phyloP scores from a whole-genome alignment of 2,329 filamentous ascomycete species.

The Taxawa tesnikishii region DNA sequence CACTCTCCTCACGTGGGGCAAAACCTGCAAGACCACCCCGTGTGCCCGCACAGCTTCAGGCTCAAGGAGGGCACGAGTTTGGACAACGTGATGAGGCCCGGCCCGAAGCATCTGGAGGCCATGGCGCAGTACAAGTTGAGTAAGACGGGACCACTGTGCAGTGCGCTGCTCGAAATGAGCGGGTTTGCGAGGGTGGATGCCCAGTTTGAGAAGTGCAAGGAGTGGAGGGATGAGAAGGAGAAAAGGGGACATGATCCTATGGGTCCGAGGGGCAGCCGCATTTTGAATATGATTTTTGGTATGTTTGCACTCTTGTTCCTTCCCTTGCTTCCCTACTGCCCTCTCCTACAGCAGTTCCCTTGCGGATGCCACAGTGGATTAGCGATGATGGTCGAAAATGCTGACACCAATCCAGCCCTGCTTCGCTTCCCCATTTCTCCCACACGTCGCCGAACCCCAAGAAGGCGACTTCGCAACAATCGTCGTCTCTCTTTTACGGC shows the following conservation, averaged over 20 bases:
- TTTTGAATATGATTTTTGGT: constrained; percentile 39
- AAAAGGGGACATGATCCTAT: constrained; percentile 19
- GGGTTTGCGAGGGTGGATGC: constrained; percentile 47
- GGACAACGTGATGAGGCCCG: constrained; percentile 22
- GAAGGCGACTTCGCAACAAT: constrained; percentile 28
- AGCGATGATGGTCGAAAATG: too few relatives aligned
- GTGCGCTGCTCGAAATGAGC: constrained; percentile 37
- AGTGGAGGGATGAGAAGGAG: constrained; percentile 33
- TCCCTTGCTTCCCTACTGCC: too few relatives aligned
- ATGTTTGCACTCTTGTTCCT: too few relatives aligned
- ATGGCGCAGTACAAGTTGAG: constrained; percentile 8
- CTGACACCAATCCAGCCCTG: constrained; percentile 1
- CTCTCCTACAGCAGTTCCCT: too few relatives aligned
- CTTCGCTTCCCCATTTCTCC: constrained; percentile 4
- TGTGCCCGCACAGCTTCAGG: constrained; percentile 7
- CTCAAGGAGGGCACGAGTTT: constrained; percentile 29
- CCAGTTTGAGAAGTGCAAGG: constrained; percentile 34
- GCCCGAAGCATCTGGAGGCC: constrained; percentile 16
- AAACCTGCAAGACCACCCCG: constrained; percentile 17
- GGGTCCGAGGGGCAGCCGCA: constrained; percentile 15
- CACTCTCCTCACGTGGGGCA: constrained; percentile 13
- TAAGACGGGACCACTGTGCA: constrained; percentile 14
- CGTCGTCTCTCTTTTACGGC: constrained; percentile 39
- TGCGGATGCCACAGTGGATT: too few relatives aligned
- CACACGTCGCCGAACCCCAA: constrained; percentile 10